A percentile compares a stretch with the other conserved stretches of the same genome.
phyloP scores from a whole-genome alignment of 352 stramenopile species.

The Elongisporangium anandrum region DNA sequence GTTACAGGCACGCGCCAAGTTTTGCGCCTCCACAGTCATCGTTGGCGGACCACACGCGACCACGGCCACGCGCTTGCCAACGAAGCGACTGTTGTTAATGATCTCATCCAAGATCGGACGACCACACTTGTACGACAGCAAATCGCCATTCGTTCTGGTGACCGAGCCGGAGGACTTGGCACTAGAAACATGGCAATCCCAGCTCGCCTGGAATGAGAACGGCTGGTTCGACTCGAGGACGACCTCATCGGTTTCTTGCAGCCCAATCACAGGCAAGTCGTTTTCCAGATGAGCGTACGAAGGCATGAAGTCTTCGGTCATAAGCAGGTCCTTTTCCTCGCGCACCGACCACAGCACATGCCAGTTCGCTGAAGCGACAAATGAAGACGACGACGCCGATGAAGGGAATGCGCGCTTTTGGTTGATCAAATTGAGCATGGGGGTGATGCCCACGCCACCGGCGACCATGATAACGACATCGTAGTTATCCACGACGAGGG shows the following conservation, averaged over 20 bases:
- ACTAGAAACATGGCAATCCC: constrained; percentile 60
- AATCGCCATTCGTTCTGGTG: constrained; percentile 45
- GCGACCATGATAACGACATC: constrained; percentile 62
- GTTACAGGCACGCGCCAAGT: constrained; percentile 48
- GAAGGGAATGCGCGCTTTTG: constrained; percentile 47
- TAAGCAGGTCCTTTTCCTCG: constrained; percentile 53
- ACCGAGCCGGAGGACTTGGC: constrained; percentile 38
- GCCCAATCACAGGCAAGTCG: background rate
- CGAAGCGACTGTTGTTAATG: constrained; percentile 68
- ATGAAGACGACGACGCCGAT: constrained; percentile 1
- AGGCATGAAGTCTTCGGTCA: constrained; percentile 67
- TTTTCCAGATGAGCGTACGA: constrained; percentile 36
- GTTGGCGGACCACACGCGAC: constrained; percentile 69
- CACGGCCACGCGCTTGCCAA: constrained; percentile 53
- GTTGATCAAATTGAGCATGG: constrained; percentile 74
- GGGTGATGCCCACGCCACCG: constrained; percentile 74
- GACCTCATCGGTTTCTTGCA: constrained; percentile 8
- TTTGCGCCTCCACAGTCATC: constrained; percentile 65
- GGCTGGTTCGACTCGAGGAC: constrained; percentile 50
- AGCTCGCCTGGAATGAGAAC: constrained; percentile 42
- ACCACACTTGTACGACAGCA: constrained; percentile 42
- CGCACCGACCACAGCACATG: constrained; percentile 66
- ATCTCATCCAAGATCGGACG: constrained; percentile 61
- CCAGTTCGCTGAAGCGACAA: constrained; percentile 34
- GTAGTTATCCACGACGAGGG: constrained; percentile 58